These are phyloP conservation scores for Beauveria asiatica DNA, from an alignment of 2,329 filamentous ascomycete genomes.

Conservation along the genomic window DNA sequence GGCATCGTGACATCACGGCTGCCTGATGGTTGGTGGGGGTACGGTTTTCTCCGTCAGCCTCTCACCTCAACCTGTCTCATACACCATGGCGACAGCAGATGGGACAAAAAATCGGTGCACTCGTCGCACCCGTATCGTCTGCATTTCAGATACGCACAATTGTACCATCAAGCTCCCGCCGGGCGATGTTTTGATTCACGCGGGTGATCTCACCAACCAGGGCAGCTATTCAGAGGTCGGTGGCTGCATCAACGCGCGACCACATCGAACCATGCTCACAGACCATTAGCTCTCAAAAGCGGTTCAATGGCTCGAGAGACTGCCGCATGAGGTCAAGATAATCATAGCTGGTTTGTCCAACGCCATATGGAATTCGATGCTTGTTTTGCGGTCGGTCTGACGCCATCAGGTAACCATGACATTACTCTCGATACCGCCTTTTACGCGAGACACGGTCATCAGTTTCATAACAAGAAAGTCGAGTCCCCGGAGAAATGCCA, in stretches of 20 bases:
- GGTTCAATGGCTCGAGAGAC: conserved; percentile 57
- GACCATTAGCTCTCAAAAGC: conserved; percentile 46
- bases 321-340: conserved; percentile 62
- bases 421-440: conserved; percentile 60
- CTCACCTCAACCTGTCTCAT: not conserved
- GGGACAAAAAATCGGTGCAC: not conserved
- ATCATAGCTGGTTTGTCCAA: conserved; percentile 53
- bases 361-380: not conserved
- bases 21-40: not conserved
- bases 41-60: not conserved
- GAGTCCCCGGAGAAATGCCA: conserved; percentile 48
- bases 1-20: not conserved
- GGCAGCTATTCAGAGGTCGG: conserved; percentile 49
- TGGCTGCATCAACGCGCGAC: not conserved
- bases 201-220: conserved; percentile 68
- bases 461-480: conserved; percentile 47
- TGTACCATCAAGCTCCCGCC: conserved; percentile 54
- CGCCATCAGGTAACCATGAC: conserved; percentile 60
- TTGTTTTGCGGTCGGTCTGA: not conserved
- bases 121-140: conserved; percentile 57
- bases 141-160: conserved; percentile 72
- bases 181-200: conserved; percentile 68
- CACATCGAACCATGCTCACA: conserved; percentile 7
- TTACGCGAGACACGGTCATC: conserved; percentile 41
- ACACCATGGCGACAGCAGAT: not conserved